Conservation (phyloP, 352 stramenopile species). For the Phytophthora ramorum region DNA sequence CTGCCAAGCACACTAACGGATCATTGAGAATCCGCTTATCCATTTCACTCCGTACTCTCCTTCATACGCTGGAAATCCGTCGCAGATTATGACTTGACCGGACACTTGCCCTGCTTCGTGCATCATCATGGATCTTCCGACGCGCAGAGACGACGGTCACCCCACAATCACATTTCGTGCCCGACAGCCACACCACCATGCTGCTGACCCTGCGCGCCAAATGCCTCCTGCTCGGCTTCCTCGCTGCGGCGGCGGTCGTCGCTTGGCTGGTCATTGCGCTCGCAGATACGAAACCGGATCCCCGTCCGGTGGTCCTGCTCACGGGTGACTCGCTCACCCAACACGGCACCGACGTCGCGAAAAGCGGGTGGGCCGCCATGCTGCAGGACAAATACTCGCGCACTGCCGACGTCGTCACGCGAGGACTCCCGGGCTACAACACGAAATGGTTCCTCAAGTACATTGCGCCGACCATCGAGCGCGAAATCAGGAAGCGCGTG, state of each 20-base stretch:
- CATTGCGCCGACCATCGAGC: slow-evolving; percentile 19
- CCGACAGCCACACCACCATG: background rate
- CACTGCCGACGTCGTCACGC: slow-evolving; percentile 44
- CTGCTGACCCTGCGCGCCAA: slow-evolving; percentile 12
- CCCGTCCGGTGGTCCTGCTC: slow-evolving; percentile 34
- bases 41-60: background rate
- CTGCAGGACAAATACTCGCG: slow-evolving; percentile 45
- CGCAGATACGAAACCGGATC: slow-evolving; percentile 13
- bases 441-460: slow-evolving; percentile 56
- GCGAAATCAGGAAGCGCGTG: slow-evolving; percentile 21
- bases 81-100: slow-evolving; percentile 21
- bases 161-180: slow-evolving; percentile 23
- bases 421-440: slow-evolving; percentile 49
- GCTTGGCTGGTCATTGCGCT: slow-evolving; percentile 29
- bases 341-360: slow-evolving; percentile 27
- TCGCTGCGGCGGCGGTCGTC: slow-evolving; percentile 15
- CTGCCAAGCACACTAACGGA: background rate
- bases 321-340: slow-evolving; percentile 56
- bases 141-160: background rate
- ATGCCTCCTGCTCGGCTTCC: slow-evolving; percentile 5
- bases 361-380: slow-evolving; percentile 38
- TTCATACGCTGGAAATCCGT: slow-evolving; percentile 9
- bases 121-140: slow-evolving; percentile 22
- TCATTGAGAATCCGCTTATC: background rate
- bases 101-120: background rate